phyloP scores from a whole-genome alignment of 768 basidiomycete species.

The Suillus variegatus region DNA sequence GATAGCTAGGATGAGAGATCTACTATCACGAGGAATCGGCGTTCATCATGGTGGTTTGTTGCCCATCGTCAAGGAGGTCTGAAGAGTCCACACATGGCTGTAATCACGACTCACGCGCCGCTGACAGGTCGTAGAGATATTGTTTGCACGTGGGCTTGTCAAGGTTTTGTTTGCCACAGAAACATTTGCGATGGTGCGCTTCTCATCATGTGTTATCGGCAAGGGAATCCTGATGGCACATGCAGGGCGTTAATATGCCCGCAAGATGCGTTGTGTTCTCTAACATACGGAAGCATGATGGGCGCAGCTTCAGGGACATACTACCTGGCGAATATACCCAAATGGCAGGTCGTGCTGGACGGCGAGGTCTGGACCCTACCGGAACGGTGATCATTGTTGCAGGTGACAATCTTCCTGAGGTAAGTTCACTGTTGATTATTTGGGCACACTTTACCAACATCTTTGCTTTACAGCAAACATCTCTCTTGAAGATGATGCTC shows the following conservation, averaged over 20 bases:
- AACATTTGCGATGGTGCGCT: conserved; percentile 94
- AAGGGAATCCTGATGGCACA: conserved; percentile 13
- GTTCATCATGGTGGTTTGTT: conserved; percentile 97
- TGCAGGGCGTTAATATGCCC: conserved; percentile 98
- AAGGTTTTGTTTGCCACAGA: conserved; percentile 98
- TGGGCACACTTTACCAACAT: background rate
- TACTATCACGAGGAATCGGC: conserved; percentile 91
- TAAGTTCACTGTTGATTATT: conserved; percentile 32
- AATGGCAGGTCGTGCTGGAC: conserved; percentile 98
- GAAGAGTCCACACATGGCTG: conserved; percentile 13
- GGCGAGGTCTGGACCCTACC: conserved; percentile 91
- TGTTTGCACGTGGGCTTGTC: conserved; percentile 94
- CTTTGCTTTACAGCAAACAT: conserved; percentile 54
- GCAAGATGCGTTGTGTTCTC: conserved; percentile 97
- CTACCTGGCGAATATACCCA: conserved; percentile 95
- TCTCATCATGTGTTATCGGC: background rate
- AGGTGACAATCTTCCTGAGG: conserved; percentile 85
- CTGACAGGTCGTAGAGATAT: conserved; percentile 85
- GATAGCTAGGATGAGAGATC: conserved; percentile 84
- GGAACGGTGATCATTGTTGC: conserved; percentile 93
- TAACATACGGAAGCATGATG: conserved; percentile 93
- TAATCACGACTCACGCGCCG: conserved; percentile 6
- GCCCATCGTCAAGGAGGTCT: conserved; percentile 95
- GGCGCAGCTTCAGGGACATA: conserved; percentile 86
- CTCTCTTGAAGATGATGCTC: conserved; percentile 86